These are phyloP conservation scores for Hirschioporus abietinus DNA, from an alignment of 768 basidiomycete species.

Conservation along the genomic window DNA sequence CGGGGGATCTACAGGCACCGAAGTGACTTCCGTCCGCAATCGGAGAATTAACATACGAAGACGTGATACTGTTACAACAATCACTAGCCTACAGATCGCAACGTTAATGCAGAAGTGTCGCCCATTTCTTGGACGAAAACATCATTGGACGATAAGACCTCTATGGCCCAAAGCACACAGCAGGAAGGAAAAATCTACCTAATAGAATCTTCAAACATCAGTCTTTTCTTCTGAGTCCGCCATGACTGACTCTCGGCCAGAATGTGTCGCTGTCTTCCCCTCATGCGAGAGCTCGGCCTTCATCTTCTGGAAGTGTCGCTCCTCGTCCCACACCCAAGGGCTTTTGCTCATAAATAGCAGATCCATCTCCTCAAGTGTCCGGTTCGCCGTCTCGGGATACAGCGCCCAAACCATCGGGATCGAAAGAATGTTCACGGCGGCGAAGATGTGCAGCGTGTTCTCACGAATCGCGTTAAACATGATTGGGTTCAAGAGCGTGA, in stretches of 20 bases:
- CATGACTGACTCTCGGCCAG: not conserved
- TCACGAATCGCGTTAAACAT: slow-evolving; percentile 38
- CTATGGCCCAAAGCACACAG: not conserved
- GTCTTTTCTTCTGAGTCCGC: not conserved
- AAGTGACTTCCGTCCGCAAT: not conserved
- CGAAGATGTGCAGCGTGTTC: slow-evolving; percentile 41
- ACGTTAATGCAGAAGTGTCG: not conserved
- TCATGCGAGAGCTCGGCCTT: slow-evolving; percentile 21
- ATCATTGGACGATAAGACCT: not conserved
- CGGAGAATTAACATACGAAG: not conserved
- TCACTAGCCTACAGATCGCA: not conserved
- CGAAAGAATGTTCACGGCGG: slow-evolving; percentile 36
- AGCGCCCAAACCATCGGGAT: slow-evolving; percentile 41
- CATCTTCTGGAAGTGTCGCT: slow-evolving; percentile 31
- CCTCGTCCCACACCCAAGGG: slow-evolving; percentile 41
- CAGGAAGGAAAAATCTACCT: not conserved
- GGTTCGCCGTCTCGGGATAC: slow-evolving; percentile 41
- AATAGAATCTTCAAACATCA: not conserved
- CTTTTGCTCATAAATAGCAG: slow-evolving; percentile 39
- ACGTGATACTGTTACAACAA: not conserved
- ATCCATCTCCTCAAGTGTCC: slow-evolving; percentile 42
- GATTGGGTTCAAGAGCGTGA: slow-evolving; percentile 39
- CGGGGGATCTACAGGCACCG: not conserved
- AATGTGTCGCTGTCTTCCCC: not conserved
- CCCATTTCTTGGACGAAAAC: not conserved